Evolutionary conservation across 1,284 basidiomycete genomes (phyloP), one percentile per base, ranked within the genome.

Genomic region (Leccinum olivaceoglutinosum): DNA sequence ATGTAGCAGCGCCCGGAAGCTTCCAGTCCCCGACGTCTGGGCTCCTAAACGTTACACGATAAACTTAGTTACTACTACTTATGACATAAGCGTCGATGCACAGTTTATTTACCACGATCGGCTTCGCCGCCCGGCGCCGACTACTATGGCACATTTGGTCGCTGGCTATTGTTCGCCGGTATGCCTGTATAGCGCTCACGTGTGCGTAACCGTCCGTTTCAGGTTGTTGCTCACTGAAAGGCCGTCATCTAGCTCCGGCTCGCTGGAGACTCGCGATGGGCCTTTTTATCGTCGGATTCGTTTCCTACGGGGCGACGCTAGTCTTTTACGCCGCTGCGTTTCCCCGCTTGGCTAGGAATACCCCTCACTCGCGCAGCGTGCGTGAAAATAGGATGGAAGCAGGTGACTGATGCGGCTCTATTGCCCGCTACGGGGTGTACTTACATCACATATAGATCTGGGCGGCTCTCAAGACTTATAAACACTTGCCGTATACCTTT

Each of bases 291-390:
- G 76, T 93, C 36, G 88, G 91, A 14, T 88, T 93, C 74, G 86
- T 92, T 59, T 81, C 84, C 0, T 90, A 90, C 67, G 88, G 89
- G 2, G 88, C 89, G 4, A 90, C 89, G 0, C 80, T 91, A 8
- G 88, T 90, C 2, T 94, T 93, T 76, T 95, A 92, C 72, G 88
- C 90, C 0, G 92, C 92, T 0, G 75, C 87, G 6, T 94, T 95
- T 73, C 92, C 92, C 1, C 85, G 90, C 12, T 82, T 95, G 3
- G 92, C 93, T 0, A 81, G 92, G 12, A 92, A 94, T 72, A 89
- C 93, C 1, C 77, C 83, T 1, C 88, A 86, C 68, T 79, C 92
- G 32, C 84, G 88, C 25, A 74, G 73, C 8, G 76, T 91, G 5
- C 79, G 82, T 57, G 82, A 83, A 63, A 83, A 25, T 25, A 25